Percentiles rank a stretch among this genome's conserved stretches.
These are phyloP conservation scores for Beverwykella pulmonaria DNA, from an alignment of 495 filamentous ascomycete genomes.

Conservation along the genomic window DNA sequence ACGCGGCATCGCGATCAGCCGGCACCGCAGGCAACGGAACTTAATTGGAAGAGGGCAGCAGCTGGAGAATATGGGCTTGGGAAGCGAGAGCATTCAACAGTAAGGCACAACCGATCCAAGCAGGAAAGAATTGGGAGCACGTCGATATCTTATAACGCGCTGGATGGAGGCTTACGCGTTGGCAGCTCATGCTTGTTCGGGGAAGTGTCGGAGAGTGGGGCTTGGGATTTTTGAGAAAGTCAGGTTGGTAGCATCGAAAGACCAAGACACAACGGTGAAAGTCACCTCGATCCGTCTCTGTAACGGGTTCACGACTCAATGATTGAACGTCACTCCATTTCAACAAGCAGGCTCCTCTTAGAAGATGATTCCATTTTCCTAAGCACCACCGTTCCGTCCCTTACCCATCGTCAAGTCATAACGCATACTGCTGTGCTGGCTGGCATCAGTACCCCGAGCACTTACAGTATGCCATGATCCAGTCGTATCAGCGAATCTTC, in stretches of 20 bases:
- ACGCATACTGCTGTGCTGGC: neutral
- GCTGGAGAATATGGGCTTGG: no score
- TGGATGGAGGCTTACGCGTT: no score
- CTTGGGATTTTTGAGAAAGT: neutral
- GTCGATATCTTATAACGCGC: neutral
- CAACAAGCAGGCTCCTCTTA: no score
- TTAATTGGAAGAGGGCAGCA: neutral
- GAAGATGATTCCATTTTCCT: neutral
- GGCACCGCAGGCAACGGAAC: neutral
- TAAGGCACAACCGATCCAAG: no score
- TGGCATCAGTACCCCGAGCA: neutral
- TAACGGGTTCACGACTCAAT: neutral
- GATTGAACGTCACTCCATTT: neutral
- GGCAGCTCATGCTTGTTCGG: neutral
- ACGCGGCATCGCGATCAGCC: neutral
- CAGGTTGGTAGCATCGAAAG: neutral
- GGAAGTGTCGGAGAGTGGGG: neutral
- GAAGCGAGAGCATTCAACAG: neutral
- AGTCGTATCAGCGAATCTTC: neutral
- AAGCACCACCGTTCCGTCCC: neutral
- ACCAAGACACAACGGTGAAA: neutral
- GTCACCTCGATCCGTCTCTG: neutral
- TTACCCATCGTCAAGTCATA: neutral
- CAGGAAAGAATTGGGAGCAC: no score
- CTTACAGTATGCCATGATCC: neutral